These are phyloP conservation scores for Hanseniaspora occidentalis DNA, from an alignment of 805 yeast species.

Conservation along the genomic window DNA sequence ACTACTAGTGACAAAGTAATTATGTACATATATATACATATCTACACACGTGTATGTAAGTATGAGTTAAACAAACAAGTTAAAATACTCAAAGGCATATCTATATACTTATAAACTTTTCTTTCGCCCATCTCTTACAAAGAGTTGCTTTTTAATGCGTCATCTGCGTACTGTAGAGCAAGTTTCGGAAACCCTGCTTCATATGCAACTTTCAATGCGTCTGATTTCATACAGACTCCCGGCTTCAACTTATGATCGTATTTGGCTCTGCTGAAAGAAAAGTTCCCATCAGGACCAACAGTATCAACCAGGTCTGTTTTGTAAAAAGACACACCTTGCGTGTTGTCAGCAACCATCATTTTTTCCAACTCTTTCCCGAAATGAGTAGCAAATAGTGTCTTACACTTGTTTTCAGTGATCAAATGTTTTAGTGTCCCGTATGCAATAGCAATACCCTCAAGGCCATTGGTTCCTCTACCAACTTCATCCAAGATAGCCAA, in stretches of 20 bases:
- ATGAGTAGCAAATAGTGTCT: conserved; percentile 85
- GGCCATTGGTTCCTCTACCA: conserved; percentile 80
- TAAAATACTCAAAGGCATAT: no score
- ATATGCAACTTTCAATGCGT: conserved; percentile 65
- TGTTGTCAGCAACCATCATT: conserved; percentile 25
- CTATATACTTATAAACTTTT: no score
- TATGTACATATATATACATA: background rate
- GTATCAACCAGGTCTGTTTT: conserved; percentile 14
- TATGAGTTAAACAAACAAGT: no score
- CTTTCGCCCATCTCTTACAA: no score
- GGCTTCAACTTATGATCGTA: conserved; percentile 43
- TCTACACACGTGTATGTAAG: no score
- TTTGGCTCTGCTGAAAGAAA: conserved; percentile 14
- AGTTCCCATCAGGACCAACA: conserved; percentile 7
- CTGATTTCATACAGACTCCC: conserved; percentile 66
- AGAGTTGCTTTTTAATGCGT: background rate
- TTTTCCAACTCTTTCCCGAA: conserved; percentile 45
- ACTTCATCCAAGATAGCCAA: conserved; percentile 77
- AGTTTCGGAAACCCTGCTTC: conserved; percentile 64
- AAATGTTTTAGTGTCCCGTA: conserved; percentile 57
- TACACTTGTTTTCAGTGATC: conserved; percentile 40
- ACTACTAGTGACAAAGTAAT: background rate
- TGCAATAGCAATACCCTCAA: conserved; percentile 79
- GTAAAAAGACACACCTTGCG: conserved; percentile 11
- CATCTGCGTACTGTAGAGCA: conserved; percentile 42